Percentiles rank a stretch among this genome's conserved stretches.
phyloP scores from a whole-genome alignment of 2,329 filamentous ascomycete genomes.

The Fusarium drepaniforme region DNA sequence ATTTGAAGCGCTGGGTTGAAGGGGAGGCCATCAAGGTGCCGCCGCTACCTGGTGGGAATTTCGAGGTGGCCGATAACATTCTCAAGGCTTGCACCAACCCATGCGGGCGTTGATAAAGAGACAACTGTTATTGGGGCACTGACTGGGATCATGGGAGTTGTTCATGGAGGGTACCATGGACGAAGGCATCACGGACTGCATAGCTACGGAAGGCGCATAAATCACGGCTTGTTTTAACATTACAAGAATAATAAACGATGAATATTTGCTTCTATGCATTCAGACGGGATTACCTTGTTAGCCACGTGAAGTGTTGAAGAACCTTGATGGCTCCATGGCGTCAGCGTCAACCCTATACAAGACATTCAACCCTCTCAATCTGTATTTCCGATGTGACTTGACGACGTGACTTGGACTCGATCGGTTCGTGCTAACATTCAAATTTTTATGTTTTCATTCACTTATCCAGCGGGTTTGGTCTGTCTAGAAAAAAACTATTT shows the following conservation, averaged over 20 bases:
- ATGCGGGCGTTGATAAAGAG: constrained; percentile 2
- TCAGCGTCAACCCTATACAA: not conserved
- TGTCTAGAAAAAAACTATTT: constrained; percentile 20
- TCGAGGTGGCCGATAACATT: not conserved
- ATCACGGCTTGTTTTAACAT: not conserved
- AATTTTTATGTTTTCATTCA: not conserved
- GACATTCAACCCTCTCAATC: not conserved
- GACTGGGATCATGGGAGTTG: not conserved
- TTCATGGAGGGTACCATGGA: not conserved
- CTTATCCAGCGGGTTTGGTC: constrained; percentile 11
- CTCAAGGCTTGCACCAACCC: not conserved
- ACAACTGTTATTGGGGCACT: not conserved
- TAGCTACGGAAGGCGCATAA: not conserved
- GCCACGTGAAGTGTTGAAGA: not conserved
- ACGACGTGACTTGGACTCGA: not conserved
- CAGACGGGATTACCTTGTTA: not conserved
- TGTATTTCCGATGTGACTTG: not conserved
- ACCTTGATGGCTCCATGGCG: not conserved
- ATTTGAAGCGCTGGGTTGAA: not conserved
- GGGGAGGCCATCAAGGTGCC: constrained; percentile 34
- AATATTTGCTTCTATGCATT: not conserved
- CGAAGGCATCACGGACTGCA: not conserved
- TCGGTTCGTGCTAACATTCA: not conserved
- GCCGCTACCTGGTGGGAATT: not conserved
- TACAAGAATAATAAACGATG: not conserved